Evolutionary conservation across 805 yeast species (phyloP).

Genomic region (Kuraishia cidri): DNA sequence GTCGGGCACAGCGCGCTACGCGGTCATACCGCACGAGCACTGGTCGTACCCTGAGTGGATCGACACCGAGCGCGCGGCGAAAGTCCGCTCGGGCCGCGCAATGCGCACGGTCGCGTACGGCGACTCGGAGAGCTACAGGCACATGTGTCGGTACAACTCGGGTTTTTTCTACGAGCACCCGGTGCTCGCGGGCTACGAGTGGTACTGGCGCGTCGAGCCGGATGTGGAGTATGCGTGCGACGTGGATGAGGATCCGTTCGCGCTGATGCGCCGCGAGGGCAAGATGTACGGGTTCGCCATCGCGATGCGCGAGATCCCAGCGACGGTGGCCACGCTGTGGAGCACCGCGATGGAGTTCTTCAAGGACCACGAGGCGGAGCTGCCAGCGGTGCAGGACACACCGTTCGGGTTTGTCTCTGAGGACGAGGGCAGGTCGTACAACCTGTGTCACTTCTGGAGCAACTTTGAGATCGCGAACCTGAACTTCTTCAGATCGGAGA

Average conservation of each 20-base stretch:
- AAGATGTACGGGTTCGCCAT: slow-evolving; percentile 42
- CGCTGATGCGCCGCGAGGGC: slow-evolving; percentile 34
- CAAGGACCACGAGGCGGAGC: slow-evolving; percentile 22
- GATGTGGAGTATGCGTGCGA: slow-evolving; percentile 39
- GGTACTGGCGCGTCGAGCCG: slow-evolving; percentile 56
- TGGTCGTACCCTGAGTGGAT: slow-evolving; percentile 40
- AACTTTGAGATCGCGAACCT: slow-evolving; percentile 60
- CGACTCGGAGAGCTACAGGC: slow-evolving; percentile 51
- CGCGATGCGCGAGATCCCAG: slow-evolving; percentile 35
- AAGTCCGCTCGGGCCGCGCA: slow-evolving; percentile 15
- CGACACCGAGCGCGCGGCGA: slow-evolving; percentile 22
- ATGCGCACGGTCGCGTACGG: slow-evolving; percentile 41
- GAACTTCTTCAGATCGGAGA: slow-evolving; percentile 47
- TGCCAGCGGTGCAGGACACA: slow-evolving; percentile 26
- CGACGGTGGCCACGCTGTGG: slow-evolving; percentile 43
- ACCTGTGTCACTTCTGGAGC: slow-evolving; percentile 55
- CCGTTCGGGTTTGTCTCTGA: slow-evolving; percentile 30
- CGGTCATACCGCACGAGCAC: slow-evolving; percentile 29
- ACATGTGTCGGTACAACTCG: slow-evolving; percentile 48
- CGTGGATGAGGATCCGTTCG: slow-evolving; percentile 40
- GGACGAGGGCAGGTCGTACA: slow-evolving; percentile 34
- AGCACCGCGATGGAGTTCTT: slow-evolving; percentile 32
- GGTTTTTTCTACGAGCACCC: slow-evolving; percentile 47
- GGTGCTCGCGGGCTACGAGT: slow-evolving; percentile 33
- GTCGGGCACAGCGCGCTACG: slow-evolving; percentile 33